Percentiles rank a stretch among this genome's conserved stretches.
phyloP scores from a whole-genome alignment of 805 yeast genomes.

The Lachancea quebecensis region DNA sequence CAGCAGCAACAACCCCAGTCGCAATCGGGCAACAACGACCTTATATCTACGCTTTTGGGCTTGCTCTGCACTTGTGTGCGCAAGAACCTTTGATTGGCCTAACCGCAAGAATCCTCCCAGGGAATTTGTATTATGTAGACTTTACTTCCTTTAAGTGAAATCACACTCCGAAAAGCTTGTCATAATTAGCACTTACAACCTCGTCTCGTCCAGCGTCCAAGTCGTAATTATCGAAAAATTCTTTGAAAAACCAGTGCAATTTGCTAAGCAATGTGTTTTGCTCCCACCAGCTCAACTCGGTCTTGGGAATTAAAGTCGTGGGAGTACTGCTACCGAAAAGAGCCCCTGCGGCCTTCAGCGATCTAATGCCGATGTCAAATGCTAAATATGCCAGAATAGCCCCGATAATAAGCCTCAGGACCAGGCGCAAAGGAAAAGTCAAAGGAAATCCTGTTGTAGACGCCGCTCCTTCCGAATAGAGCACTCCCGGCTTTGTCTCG shows the following conservation, averaged over 20 bases:
- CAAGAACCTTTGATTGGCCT: slow-evolving; percentile 12
- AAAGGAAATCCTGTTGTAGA: neutral
- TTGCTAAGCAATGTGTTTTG: slow-evolving; percentile 13
- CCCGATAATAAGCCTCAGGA: neutral
- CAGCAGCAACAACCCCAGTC: slow-evolving; percentile 16
- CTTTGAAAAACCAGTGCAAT: slow-evolving; percentile 19
- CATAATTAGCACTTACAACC: slow-evolving; percentile 1
- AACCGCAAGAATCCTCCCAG: too few species aligned
- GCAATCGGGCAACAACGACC: slow-evolving; percentile 14
- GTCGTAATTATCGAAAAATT: slow-evolving; percentile 7
- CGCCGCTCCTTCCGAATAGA: neutral
- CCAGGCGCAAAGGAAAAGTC: neutral
- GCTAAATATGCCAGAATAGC: neutral
- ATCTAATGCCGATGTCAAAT: neutral
- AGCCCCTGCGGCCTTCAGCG: neutral
- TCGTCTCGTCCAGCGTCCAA: slow-evolving; percentile 1
- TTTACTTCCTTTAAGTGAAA: too few species aligned
- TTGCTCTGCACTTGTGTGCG: slow-evolving; percentile 33
- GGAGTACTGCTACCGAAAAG: too few species aligned
- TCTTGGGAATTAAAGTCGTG: neutral
- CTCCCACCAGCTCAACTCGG: slow-evolving; percentile 22
- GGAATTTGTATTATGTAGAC: neutral
- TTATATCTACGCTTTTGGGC: slow-evolving; percentile 20
- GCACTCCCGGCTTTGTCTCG: neutral
- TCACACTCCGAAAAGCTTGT: slow-evolving; percentile 6